Evolutionary conservation across 169 alveolate species (phyloP).

Genomic region (Plasmodium malariae): DNA sequence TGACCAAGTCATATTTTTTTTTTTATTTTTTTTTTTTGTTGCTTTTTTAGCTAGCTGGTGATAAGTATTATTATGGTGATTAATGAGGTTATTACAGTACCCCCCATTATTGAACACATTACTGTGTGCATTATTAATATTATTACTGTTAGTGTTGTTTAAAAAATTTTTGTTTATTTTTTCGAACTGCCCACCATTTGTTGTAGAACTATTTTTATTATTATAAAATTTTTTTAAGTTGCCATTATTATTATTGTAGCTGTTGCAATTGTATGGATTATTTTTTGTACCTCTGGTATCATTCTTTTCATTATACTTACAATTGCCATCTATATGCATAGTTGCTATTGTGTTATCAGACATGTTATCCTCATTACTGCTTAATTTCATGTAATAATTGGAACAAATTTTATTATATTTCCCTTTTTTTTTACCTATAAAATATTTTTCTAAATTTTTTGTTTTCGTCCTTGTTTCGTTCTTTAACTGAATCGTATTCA

Average conservation of each 20-base stretch:
- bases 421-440: conserved; percentile 34
- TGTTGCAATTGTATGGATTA: conserved; percentile 4
- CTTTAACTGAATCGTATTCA: neutral
- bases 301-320: conserved; percentile 33
- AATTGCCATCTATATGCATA: conserved; percentile 71
- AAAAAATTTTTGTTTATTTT: conserved; percentile 10
- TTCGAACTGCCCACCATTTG: conserved; percentile 1
- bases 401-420: conserved; percentile 21
- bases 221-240: conserved; percentile 1
- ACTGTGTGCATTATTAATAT: conserved; percentile 17
- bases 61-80: too few species aligned
- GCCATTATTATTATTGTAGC: neutral
- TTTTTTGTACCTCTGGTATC: neutral
- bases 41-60: conserved; percentile 42
- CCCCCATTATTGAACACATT: too few species aligned
- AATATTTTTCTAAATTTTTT: conserved; percentile 48
- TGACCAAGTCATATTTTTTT: conserved; percentile 69
- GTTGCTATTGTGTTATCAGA: conserved; percentile 73
- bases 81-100: too few species aligned
- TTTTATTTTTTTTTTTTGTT: conserved; percentile 20
- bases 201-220: conserved; percentile 4
- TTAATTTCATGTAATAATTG: conserved; percentile 33
- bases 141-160: conserved; percentile 1
- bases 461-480: neutral
- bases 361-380: conserved; percentile 19